phyloP scores from a whole-genome alignment of 208 protist genomes.

The Porcisia hertigi region DNA sequence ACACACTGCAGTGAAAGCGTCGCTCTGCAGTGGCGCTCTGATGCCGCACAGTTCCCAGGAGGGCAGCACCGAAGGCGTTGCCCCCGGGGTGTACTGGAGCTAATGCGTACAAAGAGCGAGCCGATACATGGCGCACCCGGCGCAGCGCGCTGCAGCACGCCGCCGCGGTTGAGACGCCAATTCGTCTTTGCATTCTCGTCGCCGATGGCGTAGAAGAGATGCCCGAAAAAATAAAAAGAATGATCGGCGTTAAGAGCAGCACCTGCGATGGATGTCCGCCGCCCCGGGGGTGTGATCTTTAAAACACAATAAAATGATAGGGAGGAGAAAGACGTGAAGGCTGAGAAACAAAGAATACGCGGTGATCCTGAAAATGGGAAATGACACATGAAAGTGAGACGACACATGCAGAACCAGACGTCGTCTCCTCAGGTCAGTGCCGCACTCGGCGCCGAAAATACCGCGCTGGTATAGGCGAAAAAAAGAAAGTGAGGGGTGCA shows the following conservation, averaged over 20 bases:
- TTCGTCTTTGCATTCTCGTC: conserved; percentile 14
- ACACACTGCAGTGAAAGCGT: conserved; percentile 88
- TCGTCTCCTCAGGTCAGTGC: not conserved
- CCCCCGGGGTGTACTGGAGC: not conserved
- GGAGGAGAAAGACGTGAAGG: not conserved
- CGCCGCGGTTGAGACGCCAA: conserved; percentile 6
- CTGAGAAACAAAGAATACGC: not conserved
- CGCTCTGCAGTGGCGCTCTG: conserved; percentile 60
- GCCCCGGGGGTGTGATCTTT: not conserved
- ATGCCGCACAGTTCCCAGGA: conserved; percentile 22
- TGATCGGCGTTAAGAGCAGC: not conserved
- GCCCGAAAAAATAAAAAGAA: too few species aligned
- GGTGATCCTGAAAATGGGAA: too few species aligned
- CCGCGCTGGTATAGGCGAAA: not conserved
- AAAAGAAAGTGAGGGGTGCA: not conserved
- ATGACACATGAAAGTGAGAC: too few species aligned
- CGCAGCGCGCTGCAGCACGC: conserved; percentile 23
- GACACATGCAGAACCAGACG: not conserved
- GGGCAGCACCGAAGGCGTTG: not conserved
- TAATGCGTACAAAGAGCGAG: not conserved
- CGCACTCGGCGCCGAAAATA: not conserved
- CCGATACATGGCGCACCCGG: conserved; percentile 17
- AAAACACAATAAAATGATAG: too few species aligned
- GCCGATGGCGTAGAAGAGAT: not conserved
- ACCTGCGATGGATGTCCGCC: not conserved